These are phyloP conservation scores for Ceratobasidium sp. DNA, from an alignment of 1,284 basidiomycete genomes.

Conservation along the genomic window DNA sequence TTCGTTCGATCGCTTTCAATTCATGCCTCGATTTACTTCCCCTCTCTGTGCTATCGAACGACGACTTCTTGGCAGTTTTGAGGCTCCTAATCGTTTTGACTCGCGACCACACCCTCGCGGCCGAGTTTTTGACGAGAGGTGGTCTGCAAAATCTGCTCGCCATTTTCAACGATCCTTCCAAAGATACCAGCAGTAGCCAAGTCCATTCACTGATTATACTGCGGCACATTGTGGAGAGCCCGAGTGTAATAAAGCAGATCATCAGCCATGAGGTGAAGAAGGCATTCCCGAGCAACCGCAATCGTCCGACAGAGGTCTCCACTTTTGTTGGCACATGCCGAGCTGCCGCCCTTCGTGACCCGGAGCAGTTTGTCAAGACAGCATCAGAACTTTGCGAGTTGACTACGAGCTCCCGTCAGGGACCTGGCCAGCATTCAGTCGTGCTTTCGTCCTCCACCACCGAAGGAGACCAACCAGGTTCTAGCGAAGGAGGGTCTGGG, in stretches of 20 bases:
- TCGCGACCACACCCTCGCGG: constrained; percentile 66
- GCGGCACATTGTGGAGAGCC: constrained; percentile 89
- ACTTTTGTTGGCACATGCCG: constrained; percentile 80
- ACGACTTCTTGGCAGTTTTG: constrained; percentile 80
- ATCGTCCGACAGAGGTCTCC: constrained; percentile 72
- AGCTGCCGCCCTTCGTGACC: constrained; percentile 83
- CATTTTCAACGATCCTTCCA: constrained; percentile 61
- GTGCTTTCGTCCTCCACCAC: constrained; percentile 56
- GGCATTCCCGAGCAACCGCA: constrained; percentile 75
- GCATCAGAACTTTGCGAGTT: constrained; percentile 77
- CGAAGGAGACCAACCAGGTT: constrained; percentile 37
- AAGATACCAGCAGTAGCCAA: constrained; percentile 66
- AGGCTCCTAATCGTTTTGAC: constrained; percentile 85
- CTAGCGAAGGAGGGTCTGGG: constrained; percentile 7
- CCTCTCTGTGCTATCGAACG: constrained; percentile 67
- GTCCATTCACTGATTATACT: constrained; percentile 89
- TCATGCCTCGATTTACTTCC: constrained; percentile 72
- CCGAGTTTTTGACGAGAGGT: constrained; percentile 67
- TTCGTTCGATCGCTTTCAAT: constrained; percentile 73
- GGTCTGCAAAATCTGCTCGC: constrained; percentile 72
- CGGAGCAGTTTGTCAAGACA: constrained; percentile 77
- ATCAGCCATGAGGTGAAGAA: constrained; percentile 86
- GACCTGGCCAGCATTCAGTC: constrained; percentile 58
- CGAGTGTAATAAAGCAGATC: constrained; percentile 66
- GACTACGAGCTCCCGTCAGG: constrained; percentile 64